These are phyloP conservation scores for Oryza rufipogon DNA, from an alignment of 176 grass and related monocot species.

Conservation along the genomic window DNA sequence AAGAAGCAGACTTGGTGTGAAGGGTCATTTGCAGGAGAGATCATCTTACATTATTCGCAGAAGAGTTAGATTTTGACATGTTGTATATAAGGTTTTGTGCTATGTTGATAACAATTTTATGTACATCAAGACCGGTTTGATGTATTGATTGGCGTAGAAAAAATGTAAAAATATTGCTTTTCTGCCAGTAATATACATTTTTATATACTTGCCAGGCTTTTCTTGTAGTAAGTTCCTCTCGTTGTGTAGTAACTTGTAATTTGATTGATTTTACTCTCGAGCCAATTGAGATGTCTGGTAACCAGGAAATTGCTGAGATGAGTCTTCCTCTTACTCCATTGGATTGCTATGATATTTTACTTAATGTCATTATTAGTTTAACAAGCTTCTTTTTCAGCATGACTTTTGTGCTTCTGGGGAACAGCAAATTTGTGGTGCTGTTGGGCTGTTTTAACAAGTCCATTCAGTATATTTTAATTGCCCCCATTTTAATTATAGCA, in stretches of 20 bases:
- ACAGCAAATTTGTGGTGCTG: neutral
- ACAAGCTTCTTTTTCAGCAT: neutral
- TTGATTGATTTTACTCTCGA: neutral
- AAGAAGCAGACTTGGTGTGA: neutral
- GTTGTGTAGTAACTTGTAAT: neutral
- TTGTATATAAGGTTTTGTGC: slow-evolving; percentile 9
- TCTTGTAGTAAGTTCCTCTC: neutral
- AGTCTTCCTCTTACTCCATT: too few species aligned
- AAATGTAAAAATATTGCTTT: too few species aligned
- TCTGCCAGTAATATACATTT: neutral
- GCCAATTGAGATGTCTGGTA: neutral
- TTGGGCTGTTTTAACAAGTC: neutral
- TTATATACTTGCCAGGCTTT: neutral
- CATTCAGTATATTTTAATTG: neutral
- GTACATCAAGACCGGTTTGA: slow-evolving; percentile 42
- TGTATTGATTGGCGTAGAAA: neutral
- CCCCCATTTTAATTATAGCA: neutral
- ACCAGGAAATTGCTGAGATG: neutral
- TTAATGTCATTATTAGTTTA: neutral
- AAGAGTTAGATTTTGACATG: neutral
- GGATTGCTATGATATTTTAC: neutral
- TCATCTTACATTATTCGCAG: neutral
- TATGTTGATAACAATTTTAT: slow-evolving; percentile 36
- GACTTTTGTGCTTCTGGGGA: neutral
- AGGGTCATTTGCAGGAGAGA: neutral